Evolutionary conservation across 2,329 filamentous ascomycete genomes (phyloP).

Genomic region (Alternaria sp.): DNA sequence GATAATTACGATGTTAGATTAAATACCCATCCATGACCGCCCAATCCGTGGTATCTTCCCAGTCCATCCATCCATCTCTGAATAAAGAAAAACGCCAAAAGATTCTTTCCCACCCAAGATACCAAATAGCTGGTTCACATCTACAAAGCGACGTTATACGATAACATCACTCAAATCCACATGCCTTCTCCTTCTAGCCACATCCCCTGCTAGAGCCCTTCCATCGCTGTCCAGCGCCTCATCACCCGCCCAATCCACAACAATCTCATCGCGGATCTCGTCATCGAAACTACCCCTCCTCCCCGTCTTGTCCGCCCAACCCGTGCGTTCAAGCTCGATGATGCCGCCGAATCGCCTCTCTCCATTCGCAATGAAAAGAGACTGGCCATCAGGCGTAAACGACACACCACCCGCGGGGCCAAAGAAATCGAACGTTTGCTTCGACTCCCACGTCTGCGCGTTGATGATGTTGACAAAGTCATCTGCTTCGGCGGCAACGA

Average conservation of each 20-base stretch:
- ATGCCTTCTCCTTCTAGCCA: slow-evolving; percentile 30
- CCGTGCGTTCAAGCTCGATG: slow-evolving; percentile 63
- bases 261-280: slow-evolving; percentile 11
- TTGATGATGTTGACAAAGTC: slow-evolving; percentile 76
- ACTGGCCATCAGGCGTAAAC: slow-evolving; percentile 70
- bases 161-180: slow-evolving; percentile 34
- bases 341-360: slow-evolving; percentile 72
- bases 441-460: slow-evolving; percentile 66
- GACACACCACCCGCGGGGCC: slow-evolving; percentile 74
- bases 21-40: neutral
- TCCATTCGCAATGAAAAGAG: slow-evolving; percentile 71
- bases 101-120: neutral
- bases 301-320: slow-evolving; percentile 31
- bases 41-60: slow-evolving; percentile 18
- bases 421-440: slow-evolving; percentile 76
- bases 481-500: slow-evolving; percentile 77
- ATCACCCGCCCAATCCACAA: slow-evolving; percentile 36
- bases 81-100: neutral
- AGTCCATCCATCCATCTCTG: neutral
- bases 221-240: slow-evolving; percentile 20
- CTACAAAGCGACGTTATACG: slow-evolving; percentile 40
- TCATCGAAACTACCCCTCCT: slow-evolving; percentile 4
- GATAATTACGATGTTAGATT: neutral
- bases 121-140: slow-evolving; percentile 19
- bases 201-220: slow-evolving; percentile 12